Percentiles rank a stretch among this genome's conserved stretches.
These are phyloP conservation scores for Celoporthe dispersa DNA, from an alignment of 2,329 filamentous ascomycete species.

Conservation along the genomic window DNA sequence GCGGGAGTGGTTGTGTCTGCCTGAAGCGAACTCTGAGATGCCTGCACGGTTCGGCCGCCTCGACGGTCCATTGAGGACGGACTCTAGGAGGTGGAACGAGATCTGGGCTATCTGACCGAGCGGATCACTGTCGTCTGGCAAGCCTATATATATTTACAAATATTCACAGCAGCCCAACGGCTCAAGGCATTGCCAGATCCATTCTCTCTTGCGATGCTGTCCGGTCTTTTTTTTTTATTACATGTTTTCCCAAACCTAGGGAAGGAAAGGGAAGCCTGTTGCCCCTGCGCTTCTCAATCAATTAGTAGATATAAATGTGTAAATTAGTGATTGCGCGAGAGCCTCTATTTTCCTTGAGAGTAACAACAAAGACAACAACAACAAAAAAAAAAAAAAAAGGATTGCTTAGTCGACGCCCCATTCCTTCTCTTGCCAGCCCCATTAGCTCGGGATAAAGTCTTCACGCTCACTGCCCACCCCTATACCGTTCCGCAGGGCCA, in stretches of 20 bases:
- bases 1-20: slow-evolving; percentile 83
- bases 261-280: neutral
- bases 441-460: neutral
- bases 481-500: neutral
- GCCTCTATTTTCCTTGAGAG: no score
- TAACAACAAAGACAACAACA: neutral
- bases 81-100: slow-evolving; percentile 63
- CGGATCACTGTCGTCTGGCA: neutral
- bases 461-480: neutral
- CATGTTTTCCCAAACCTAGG: neutral
- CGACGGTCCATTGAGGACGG: slow-evolving; percentile 62
- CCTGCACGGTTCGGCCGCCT: slow-evolving; percentile 68
- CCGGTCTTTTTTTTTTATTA: no score
- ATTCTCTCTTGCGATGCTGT: neutral
- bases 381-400: neutral
- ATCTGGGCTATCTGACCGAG: slow-evolving; percentile 59
- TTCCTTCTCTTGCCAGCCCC: neutral
- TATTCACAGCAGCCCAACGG: no score
- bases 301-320: no score
- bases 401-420: neutral
- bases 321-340: neutral
- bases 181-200: neutral
- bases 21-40: slow-evolving; percentile 69
- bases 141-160: neutral
- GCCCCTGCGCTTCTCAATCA: neutral